phyloP scores from a whole-genome alignment of 495 filamentous ascomycete genomes.

The Neurospora sp. region DNA sequence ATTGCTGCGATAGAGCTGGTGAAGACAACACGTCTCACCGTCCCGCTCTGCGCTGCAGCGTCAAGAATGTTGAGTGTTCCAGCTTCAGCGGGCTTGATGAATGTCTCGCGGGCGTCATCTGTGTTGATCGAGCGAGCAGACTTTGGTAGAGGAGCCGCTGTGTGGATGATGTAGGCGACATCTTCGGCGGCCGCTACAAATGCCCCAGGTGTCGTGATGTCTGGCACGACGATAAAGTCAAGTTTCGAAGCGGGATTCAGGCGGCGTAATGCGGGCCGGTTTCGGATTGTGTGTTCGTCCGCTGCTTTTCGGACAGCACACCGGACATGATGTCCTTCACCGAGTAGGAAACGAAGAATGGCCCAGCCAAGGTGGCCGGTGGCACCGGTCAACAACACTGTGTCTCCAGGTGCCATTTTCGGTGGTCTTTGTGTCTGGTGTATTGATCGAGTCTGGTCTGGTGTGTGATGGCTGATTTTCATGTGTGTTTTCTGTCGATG shows the following conservation, averaged over 20 bases:
- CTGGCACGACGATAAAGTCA: constrained; percentile 35
- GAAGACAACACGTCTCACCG: constrained; percentile 53
- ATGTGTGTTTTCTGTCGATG: background rate
- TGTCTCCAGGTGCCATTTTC: background rate
- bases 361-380: constrained; percentile 9
- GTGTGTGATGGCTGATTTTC: background rate
- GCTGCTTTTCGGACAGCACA: constrained; percentile 35
- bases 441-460: background rate
- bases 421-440: background rate
- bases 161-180: constrained; percentile 41
- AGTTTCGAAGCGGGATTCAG: constrained; percentile 23
- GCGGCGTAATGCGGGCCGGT: constrained; percentile 18
- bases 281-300: constrained; percentile 19
- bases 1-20: constrained; percentile 36
- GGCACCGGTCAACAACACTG: background rate
- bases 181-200: constrained; percentile 38
- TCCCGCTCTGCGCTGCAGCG: constrained; percentile 50
- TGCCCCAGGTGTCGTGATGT: constrained; percentile 32
- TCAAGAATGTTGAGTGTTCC: constrained; percentile 68
- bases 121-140: background rate
- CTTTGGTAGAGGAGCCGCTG: constrained; percentile 36
- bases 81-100: constrained; percentile 61
- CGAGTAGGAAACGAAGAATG: constrained; percentile 25
- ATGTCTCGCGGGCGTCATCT: constrained; percentile 44
- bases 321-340: constrained; percentile 33